Percentiles rank a stretch among this genome's conserved stretches.
phyloP scores from a whole-genome alignment of 2,329 filamentous ascomycete genomes.

The Colletotrichum melonis region DNA sequence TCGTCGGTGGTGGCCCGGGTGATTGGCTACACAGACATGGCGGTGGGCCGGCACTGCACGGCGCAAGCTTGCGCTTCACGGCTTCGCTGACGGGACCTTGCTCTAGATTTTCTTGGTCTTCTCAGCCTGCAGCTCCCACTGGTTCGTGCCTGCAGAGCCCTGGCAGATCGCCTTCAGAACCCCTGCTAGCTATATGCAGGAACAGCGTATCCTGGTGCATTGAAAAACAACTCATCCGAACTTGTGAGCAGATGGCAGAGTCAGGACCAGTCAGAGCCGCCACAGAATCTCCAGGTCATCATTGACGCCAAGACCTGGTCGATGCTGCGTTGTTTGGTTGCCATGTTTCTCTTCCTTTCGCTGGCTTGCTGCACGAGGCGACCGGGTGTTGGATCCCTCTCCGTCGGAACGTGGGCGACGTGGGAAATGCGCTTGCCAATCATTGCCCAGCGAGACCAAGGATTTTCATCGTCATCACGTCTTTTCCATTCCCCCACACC shows the following conservation, averaged over 20 bases:
- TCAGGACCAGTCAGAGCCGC: not conserved
- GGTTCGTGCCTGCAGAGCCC: conserved; percentile 34
- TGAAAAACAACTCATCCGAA: conserved; percentile 30
- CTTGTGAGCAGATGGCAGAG: conserved; percentile 5
- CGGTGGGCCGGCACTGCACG: conserved; percentile 27
- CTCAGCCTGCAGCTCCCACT: conserved; percentile 30
- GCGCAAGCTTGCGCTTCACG: conserved; percentile 18
- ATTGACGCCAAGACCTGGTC: conserved; percentile 11
- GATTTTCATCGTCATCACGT: conserved; percentile 11
- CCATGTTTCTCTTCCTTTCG: not conserved
- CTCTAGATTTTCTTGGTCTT: not conserved
- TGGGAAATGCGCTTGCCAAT: conserved; percentile 30
- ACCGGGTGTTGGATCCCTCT: not conserved
- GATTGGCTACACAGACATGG: conserved; percentile 20
- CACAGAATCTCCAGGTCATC: not conserved
- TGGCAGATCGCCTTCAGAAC: conserved; percentile 26
- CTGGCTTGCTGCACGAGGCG: not conserved
- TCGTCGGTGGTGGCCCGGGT: not conserved
- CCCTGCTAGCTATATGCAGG: conserved; percentile 36
- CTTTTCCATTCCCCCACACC: not conserved
- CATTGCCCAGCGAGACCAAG: conserved; percentile 7
- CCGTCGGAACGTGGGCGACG: conserved; percentile 7
- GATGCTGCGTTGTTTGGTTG: not conserved
- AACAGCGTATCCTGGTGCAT: conserved; percentile 27
- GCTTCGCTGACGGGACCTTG: conserved; percentile 22